Percentiles rank a stretch among this genome's conserved stretches.
phyloP scores from a whole-genome alignment of 2,329 filamentous ascomycete species.

The Dendryphion nanum region DNA sequence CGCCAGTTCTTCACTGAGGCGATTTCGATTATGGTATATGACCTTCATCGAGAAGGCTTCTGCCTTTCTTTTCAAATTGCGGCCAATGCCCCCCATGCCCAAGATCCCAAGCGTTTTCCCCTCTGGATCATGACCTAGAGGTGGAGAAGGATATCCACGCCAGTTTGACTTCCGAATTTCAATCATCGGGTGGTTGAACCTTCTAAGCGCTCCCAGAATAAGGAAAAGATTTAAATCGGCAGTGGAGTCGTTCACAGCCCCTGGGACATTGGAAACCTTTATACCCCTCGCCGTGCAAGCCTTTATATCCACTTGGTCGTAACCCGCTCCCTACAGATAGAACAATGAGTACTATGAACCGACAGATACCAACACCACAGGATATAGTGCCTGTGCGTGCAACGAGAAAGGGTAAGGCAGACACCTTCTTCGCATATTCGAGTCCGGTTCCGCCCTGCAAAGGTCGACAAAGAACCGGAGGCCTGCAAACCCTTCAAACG shows the following conservation, averaged over 20 bases:
- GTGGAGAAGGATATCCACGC: constrained; percentile 56
- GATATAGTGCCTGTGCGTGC: too few species aligned
- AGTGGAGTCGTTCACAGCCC: constrained; percentile 77
- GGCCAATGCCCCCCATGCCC: constrained; percentile 83
- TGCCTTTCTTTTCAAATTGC: constrained; percentile 72
- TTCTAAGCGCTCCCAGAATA: constrained; percentile 74
- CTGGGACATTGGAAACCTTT: constrained; percentile 77
- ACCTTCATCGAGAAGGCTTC: constrained; percentile 73
- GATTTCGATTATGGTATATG: constrained; percentile 70
- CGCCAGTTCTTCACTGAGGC: constrained; percentile 55
- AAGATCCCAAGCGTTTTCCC: constrained; percentile 78
- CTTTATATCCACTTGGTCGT: constrained; percentile 75
- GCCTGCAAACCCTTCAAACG: too few species aligned
- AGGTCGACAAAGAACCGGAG: too few species aligned
- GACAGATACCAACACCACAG: too few species aligned
- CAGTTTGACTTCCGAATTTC: constrained; percentile 66
- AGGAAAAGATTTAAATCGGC: constrained; percentile 80
- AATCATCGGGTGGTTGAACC: constrained; percentile 66
- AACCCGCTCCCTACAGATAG: constrained; percentile 65
- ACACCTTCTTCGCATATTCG: too few species aligned
- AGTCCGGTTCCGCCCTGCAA: too few species aligned
- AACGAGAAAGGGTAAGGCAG: too few species aligned
- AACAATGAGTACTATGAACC: constrained; percentile 3
- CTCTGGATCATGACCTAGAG: constrained; percentile 72
- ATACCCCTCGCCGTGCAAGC: constrained; percentile 68